Base-by-base conservation (phyloP, 192 early-diverging fungal species). In the Podila verticillata region DNA sequence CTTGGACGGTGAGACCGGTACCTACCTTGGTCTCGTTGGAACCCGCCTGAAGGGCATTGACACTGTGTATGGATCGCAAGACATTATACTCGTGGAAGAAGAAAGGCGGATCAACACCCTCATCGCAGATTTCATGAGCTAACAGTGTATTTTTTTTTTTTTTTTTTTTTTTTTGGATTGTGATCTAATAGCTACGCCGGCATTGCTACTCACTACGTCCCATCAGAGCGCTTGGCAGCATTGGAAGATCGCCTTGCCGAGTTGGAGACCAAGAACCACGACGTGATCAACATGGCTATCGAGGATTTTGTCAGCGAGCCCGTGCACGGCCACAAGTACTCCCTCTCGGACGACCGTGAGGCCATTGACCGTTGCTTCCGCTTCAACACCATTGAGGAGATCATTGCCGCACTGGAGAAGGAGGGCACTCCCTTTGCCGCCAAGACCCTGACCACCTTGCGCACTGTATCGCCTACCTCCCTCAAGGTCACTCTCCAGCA, bases 181-280 rank as follows among this genome's bases (percentile, higher is more conserved):
- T 54, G 39, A 9, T 72, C 9, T 72, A 54, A 22, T 83, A 93
- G 89, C 59, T 84, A 92, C 68, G 90, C 97, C 7, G 97, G 98
- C 31, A 93, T 99, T 82, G 98, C 95, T 29, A 97, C 98, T 32
- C 97, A 99, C 83, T 99, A 91, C 80, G 93, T 99, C 28, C 96
- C 97, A 19, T 93, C 93, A 7, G 90, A 91, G 68, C 91, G 96
- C 10, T 74, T 98, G 47, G 87, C 91, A 1, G 79, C 91, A 15
- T 87, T 99, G 60, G 91, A 96, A 78, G 83, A 93, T 65, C 90
- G 94, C 7, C 81, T 99, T 63, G 86, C 90, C 65, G 95, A 95
- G 67, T 73, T 98, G 28, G 94, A 93, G 48, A 87, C 92, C 5
- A 78, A 87, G 34, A 92, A 96, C 61, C 84, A 92, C 48, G 90